Evolutionary conservation across 208 protist species (phyloP).

Genomic region (Chromosphaera perkinsii): DNA sequence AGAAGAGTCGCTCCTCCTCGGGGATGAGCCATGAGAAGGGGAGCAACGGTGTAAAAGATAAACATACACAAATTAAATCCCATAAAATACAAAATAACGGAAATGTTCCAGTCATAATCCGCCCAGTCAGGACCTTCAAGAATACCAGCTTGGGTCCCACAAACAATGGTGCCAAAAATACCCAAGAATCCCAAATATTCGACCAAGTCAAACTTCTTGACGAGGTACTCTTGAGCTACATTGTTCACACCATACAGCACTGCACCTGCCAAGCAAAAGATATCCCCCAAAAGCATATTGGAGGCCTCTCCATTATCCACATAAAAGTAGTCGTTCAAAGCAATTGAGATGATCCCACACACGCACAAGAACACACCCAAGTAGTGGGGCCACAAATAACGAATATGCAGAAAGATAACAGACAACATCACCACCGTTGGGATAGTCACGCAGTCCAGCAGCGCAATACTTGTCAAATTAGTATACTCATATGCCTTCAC

Average conservation of each 20-base stretch:
- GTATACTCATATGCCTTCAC: conserved; percentile 81
- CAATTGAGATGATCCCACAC: conserved; percentile 60
- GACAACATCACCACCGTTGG: conserved; percentile 75
- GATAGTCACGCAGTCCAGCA: conserved; percentile 76
- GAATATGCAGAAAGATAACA: conserved; percentile 65
- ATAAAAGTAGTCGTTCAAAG: neutral
- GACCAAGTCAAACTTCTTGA: conserved; percentile 39
- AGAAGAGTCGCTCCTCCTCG: no score
- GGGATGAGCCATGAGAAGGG: no score
- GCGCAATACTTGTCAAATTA: conserved; percentile 73
- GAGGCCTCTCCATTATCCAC: neutral
- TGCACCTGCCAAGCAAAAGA: conserved; percentile 66
- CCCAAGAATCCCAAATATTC: no score
- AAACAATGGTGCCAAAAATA: no score
- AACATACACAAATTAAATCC: no score
- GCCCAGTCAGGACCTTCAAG: no score
- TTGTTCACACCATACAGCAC: conserved; percentile 74
- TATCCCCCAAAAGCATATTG: conserved; percentile 63
- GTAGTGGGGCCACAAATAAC: conserved; percentile 68
- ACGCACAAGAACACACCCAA: conserved; percentile 63
- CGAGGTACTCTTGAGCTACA: conserved; percentile 74
- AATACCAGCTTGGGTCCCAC: no score
- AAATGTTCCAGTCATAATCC: no score
- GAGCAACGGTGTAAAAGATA: no score
- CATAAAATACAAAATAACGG: no score